Percentiles rank a stretch among this genome's conserved stretches.
These are phyloP conservation scores for Wallacemonas sp. DNA, from an alignment of 208 protist species.

Conservation along the genomic window DNA sequence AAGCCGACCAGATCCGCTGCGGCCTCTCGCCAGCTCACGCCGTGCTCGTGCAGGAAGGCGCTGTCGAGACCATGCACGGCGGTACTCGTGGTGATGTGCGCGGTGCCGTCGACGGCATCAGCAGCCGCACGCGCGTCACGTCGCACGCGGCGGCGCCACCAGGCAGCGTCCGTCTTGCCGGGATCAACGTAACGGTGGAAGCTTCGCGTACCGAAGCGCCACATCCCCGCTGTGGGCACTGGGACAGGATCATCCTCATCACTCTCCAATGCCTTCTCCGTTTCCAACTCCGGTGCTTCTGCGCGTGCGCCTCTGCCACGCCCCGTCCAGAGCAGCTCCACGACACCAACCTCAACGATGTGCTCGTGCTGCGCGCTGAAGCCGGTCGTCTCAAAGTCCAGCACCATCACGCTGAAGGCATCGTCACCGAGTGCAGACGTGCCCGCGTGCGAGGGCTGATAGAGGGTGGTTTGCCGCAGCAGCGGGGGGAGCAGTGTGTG, in stretches of 20 bases:
- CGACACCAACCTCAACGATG: constrained; percentile 61
- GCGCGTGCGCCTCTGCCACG: background rate
- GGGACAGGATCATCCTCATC: constrained; percentile 3
- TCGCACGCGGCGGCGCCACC: constrained; percentile 8
- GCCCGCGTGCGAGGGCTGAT: background rate
- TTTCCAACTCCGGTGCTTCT: no score
- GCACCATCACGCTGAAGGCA: constrained; percentile 35
- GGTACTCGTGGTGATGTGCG: constrained; percentile 40
- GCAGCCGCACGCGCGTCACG: constrained; percentile 15
- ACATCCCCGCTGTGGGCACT: constrained; percentile 24
- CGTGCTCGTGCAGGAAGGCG: constrained; percentile 8
- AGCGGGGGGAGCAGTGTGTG: constrained; percentile 4
- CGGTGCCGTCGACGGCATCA: constrained; percentile 16
- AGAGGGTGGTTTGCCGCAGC: constrained; percentile 20
- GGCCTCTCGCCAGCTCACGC: constrained; percentile 27
- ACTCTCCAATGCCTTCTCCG: no score
- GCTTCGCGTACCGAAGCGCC: constrained; percentile 35
- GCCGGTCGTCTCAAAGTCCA: constrained; percentile 77
- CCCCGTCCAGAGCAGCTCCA: constrained; percentile 55
- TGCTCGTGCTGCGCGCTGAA: constrained; percentile 37
- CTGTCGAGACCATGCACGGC: constrained; percentile 15
- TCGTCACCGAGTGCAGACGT: constrained; percentile 3
- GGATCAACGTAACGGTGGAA: constrained; percentile 57
- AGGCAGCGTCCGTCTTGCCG: constrained; percentile 1
- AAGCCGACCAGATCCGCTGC: constrained; percentile 34